Percentiles rank a stretch among this genome's conserved stretches.
Evolutionary conservation across 2,329 filamentous ascomycete species (phyloP).

Genomic region (Fusarium sp.): DNA sequence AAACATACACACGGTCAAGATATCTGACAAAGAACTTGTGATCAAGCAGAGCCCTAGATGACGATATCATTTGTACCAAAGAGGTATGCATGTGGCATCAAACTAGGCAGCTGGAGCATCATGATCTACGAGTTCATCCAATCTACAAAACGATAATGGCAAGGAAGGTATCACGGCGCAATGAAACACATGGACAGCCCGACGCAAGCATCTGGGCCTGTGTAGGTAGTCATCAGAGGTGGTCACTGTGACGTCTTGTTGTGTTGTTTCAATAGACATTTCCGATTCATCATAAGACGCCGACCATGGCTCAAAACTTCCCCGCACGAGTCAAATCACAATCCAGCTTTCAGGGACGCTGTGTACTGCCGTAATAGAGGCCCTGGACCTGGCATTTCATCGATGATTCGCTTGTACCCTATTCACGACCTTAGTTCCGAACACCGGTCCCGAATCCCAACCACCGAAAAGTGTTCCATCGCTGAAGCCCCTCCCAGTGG

Average conservation of each 20-base stretch:
- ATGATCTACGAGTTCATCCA: not conserved
- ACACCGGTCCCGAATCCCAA: conserved; percentile 39
- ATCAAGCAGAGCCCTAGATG: not conserved
- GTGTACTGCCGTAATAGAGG: conserved; percentile 46
- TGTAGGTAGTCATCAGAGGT: conserved; percentile 21
- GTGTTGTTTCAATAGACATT: conserved; percentile 45
- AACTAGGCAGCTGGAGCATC: not conserved
- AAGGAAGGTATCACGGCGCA: conserved; percentile 7
- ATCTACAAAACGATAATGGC: not conserved
- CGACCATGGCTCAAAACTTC: conserved; percentile 47
- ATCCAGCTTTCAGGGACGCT: conserved; percentile 43
- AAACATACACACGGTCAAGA: not conserved
- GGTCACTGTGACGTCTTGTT: conserved; percentile 26
- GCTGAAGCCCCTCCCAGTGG: conserved; percentile 43
- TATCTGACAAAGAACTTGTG: not conserved
- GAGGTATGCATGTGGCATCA: too few relatives aligned
- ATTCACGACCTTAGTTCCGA: conserved; percentile 38
- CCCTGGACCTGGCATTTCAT: conserved; percentile 46
- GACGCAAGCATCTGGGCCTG: conserved; percentile 1
- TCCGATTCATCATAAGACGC: conserved; percentile 48
- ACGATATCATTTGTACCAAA: not conserved
- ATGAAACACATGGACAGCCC: conserved; percentile 17
- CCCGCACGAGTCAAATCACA: conserved; percentile 47
- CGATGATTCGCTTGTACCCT: conserved; percentile 47
- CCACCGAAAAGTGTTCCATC: conserved; percentile 42